Evolutionary conservation across 306 rosid genomes (phyloP), one percentile per base, ranked within the genome.

Genomic region (Datisca glomerata): DNA sequence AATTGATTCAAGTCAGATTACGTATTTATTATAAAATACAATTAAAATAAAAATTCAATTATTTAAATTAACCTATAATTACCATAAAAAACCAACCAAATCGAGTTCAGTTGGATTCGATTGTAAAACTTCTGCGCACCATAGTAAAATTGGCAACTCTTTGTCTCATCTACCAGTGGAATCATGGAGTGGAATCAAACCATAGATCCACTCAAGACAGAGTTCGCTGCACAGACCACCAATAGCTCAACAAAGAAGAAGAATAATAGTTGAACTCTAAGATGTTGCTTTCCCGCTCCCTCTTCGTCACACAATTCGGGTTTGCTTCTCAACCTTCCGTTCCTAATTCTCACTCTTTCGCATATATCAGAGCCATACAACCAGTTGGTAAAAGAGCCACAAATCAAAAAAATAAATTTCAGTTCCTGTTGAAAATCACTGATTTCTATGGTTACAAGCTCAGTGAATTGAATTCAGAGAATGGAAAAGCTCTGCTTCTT

Each of bases 161-260:
- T 46, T 54, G 58, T 64, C 57, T 10, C 65, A 24, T 55, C 47
- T 64, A 24, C 42, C 20, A 11, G 16, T 41, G 61, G 72, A 57
- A 41, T 53, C 47, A n/a, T 47, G 20, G 13, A 67, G 55, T 65
- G 79, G 93, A 66, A 71, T 82, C 80, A 33, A 15, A 61, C 48
- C 64, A 27, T 14, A n/a, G n/a, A 38, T 32, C 11, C 36, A 15
- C 47, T 48, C n/a, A n/a, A n/a, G 53, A 28, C 33, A 18, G n/a
- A 48, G 7, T 7, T 47, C 7, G 25, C 25, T 19, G 28, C 14
- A 24, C 40, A 2, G 38, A 38, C 37, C 16, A 32, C 20, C 20
- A 4, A 5, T 17, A 24, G 62, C 53, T 31, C 24, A 37, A 46
- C 13, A 16, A 45, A 19, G 50, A 47, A 29, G 10, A 18, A 29